Evolutionary conservation across 1,284 basidiomycete genomes (phyloP).

Genomic region (Ganoderma resinaceum): DNA sequence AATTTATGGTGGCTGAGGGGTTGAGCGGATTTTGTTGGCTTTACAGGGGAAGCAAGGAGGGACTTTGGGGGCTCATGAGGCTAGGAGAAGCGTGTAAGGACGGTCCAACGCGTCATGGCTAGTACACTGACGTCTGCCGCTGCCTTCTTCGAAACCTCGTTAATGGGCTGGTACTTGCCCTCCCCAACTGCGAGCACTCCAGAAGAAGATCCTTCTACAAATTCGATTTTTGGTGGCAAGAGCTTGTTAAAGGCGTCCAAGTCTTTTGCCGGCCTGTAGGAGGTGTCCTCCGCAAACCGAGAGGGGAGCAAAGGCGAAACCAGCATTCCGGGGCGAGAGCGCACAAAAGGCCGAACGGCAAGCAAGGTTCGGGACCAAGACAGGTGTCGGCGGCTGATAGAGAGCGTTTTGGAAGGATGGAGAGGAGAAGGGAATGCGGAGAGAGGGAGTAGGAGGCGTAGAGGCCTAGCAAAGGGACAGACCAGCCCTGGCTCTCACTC

Average conservation of each 20-base stretch:
- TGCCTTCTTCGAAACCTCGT: slow-evolving; percentile 55
- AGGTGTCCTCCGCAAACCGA: slow-evolving; percentile 55
- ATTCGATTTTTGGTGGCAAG: slow-evolving; percentile 78
- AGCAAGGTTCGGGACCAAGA: slow-evolving; percentile 9
- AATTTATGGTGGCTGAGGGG: slow-evolving; percentile 23
- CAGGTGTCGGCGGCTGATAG: slow-evolving; percentile 6
- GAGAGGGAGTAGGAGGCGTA: not conserved
- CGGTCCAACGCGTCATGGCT: not conserved
- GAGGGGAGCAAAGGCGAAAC: slow-evolving; percentile 64
- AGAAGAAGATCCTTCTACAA: slow-evolving; percentile 81
- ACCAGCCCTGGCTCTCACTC: not conserved
- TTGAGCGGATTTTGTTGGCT: slow-evolving; percentile 19
- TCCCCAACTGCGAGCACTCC: slow-evolving; percentile 71
- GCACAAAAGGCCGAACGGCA: not conserved
- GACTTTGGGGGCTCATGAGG: not conserved
- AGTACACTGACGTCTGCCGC: slow-evolving; percentile 30
- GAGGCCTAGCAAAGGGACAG: not conserved
- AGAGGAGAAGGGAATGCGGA: not conserved
- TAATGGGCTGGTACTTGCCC: slow-evolving; percentile 81
- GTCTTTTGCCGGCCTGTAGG: slow-evolving; percentile 70
- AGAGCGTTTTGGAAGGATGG: slow-evolving; percentile 4
- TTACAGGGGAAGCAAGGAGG: not conserved
- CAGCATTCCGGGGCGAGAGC: slow-evolving; percentile 51
- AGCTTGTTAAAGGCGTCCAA: slow-evolving; percentile 76
- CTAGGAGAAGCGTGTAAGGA: slow-evolving; percentile 2